Base-by-base conservation (phyloP, 495 filamentous ascomycete genomes). In the Cladorrhinum samala region DNA sequence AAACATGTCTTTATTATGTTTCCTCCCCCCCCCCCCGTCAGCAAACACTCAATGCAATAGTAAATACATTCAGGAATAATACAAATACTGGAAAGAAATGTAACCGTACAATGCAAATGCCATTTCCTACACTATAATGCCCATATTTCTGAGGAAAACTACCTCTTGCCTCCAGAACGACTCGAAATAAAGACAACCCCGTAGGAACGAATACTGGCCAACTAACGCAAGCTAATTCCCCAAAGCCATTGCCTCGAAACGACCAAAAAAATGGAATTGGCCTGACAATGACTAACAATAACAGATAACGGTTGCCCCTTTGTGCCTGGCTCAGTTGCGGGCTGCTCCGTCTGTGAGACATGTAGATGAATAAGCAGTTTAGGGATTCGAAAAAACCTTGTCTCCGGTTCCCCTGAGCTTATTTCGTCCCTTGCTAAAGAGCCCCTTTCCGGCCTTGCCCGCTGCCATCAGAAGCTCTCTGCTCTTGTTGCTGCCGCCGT, bases 381-480 rank as follows among this genome's bases (percentile, higher is more conserved):
- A 51, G 36, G 52, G 47, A 50, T 54, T 55, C 54, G 67, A 74
- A 80, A 88, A 86, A 83, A 89, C 88, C 86, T 92, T 93, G 63
- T 91, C 87, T 58, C 84, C 84, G 37, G 75, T 75, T 39, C 62
- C 76, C 51, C 82, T 80, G 63, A 93, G 81, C 66, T 87, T 91
- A 68, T 78, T 93, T 68, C 84, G 87, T 36, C 91, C 89, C 64
- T 92, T 93, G 53, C 83, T 86, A 66, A 96, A 84, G 47, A 95
- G 65, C 25, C 89, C 90, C 71, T 93, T 94, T 11, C 90, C 88
- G 19, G 88, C 86, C 59, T 85, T 86, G 23, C 87, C 87, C 36
- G 91, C 90, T 2, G 82, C 83, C 57, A 92, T 87, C 53, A 96
- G 72, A 3, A 95, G 68, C 49, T 93, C 89, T 65, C 95, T 96